Evolutionary conservation across 2,329 filamentous ascomycete species (phyloP), one percentile per base, ranked within the genome.

Genomic region (Hypomyces perniciosus): DNA sequence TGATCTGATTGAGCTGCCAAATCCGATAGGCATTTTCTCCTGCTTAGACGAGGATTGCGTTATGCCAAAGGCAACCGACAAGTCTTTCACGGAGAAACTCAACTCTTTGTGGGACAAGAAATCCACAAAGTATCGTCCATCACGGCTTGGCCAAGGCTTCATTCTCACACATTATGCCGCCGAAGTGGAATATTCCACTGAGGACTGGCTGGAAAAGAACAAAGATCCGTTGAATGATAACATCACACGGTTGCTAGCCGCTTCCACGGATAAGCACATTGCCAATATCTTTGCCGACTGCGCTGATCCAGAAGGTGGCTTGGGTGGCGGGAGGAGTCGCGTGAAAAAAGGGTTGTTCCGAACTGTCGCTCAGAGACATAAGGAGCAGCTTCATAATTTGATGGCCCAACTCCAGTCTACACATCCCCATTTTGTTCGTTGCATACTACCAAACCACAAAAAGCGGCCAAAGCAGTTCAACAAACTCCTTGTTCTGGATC

Each of bases 191-290:
- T 99, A 99, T 67, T 90, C 86, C 0, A 99, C 93, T 0, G 83
- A 92, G 51, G 88, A 88, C 52, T 99, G 93, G 93, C 74, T 99
- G 33, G 92, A 97, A 68, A 99, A 97, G 78, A 99, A 99, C 76
- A 99, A 99, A 68, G 93, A 99, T 62, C 95, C 93, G 1, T 70
- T 99, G 42, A 97, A 97, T 62, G 95, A 99, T 76, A 99, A 97
- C 56, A 80, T 99, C 55, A 99, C 95, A 0, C 83, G 90, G 26
- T 78, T 99, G 6, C 79, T 99, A 34, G 88, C 91, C 35, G 77
- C 79, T 10, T 99, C 95, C 1, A 83, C 78, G 2, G 85, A 97
- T 65, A 83, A 80, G 56, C 92, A 99, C 63, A 78, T 97, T 54
- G 88, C 90, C 2, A 80, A 78, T 37, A 77, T 99, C 0, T 99